These are phyloP conservation scores for Phaffia tasmanica DNA, from an alignment of 768 basidiomycete genomes.

Conservation along the genomic window DNA sequence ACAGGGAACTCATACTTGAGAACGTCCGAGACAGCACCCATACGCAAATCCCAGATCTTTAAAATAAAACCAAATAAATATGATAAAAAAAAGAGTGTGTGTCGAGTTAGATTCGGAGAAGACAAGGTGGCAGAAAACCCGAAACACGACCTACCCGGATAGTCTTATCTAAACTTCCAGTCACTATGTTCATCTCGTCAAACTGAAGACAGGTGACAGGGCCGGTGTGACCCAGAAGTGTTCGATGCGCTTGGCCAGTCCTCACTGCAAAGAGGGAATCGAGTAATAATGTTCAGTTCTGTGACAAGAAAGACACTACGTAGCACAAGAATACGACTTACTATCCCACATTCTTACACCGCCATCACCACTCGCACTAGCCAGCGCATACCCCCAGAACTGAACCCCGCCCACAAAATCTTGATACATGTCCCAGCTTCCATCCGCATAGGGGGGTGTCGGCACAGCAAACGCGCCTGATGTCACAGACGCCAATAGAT, in stretches of 20 bases:
- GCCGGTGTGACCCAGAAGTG: constrained; percentile 79
- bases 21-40: constrained; percentile 74
- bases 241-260: constrained; percentile 91
- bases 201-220: constrained; percentile 90
- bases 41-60: constrained; percentile 94
- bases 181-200: constrained; percentile 86
- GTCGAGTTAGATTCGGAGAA: not conserved
- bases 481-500: constrained; percentile 47
- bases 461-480: constrained; percentile 65
- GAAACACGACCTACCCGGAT: constrained; percentile 52
- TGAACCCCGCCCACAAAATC: constrained; percentile 97
- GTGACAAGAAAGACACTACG: not conserved
- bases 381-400: constrained; percentile 96
- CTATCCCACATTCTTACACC: constrained; percentile 99
- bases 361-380: constrained; percentile 93
- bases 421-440: constrained; percentile 86
- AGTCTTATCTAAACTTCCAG: constrained; percentile 86
- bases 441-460: constrained; percentile 77
- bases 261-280: constrained; percentile 57
- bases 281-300: not conserved
- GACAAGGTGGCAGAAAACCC: not conserved
- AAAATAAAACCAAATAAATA: not conserved
- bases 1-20: constrained; percentile 83
- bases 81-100: not conserved
- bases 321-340: constrained; percentile 43